Evolutionary conservation across 2,329 filamentous ascomycete genomes (phyloP), one percentile per base, ranked within the genome.

Genomic region (Alternaria brassicicola): DNA sequence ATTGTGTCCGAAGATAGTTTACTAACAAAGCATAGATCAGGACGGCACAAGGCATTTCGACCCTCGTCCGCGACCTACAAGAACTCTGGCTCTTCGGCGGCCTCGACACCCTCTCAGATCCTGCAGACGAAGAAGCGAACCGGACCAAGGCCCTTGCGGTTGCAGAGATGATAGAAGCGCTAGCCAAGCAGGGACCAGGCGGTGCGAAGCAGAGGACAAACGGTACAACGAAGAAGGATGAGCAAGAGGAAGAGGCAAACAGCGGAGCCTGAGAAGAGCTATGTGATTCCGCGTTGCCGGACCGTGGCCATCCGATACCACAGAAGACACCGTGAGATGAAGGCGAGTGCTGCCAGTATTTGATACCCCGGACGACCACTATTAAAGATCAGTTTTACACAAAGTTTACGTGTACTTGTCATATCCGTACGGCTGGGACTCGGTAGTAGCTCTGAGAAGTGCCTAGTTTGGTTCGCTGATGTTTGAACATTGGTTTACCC

Each of bases 11-110:
- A 15, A 17, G 6, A 17, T 8, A 17, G 35, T 17, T 42, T 21
- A 35, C 38, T 58, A 52, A 53, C 48, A 19, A 12, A 3, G 25
- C 5, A 17, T 38, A 70, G 86, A 83, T 88, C 62, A 84, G 85
- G 55, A 83, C 85, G 1, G 83, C 84, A 13, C 87, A 90, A 76
- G 86, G 89, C 53, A 79, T 88, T 10, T 80, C 88, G 57, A 81
- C 82, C 12, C 73, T 89, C 13, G 87, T 85, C 25, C 83, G 87
- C 21, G 81, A 83, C 25, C 79, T 90, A 76, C 88, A 89, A 70
- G 87, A 89, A 69, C 80, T 86, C 21, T 89, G 88, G 88, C 78
- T 89, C 6, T 89, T 88, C 66, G 88, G 88, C 3, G 85, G 85
- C 56, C 79, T 89, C 41, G 82, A 88, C 55, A 88, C 85, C 0